phyloP scores from a whole-genome alignment of 2,329 filamentous ascomycete genomes.

The Fusarium verticillioides region DNA sequence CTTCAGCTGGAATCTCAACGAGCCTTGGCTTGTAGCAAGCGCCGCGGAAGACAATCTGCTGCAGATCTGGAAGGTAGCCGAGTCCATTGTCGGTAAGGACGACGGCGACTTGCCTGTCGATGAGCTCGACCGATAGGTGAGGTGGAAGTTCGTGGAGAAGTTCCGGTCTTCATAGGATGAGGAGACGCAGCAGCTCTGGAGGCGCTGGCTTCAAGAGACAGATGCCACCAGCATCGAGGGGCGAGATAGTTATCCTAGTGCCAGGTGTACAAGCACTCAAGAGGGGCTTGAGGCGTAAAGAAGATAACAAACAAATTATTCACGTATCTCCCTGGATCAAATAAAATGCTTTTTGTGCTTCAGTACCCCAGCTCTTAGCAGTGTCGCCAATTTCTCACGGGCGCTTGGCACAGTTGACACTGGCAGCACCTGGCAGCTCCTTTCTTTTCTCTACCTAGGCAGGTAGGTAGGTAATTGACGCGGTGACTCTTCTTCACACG shows the following conservation, averaged over 20 bases:
- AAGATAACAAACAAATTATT: background rate
- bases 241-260: constrained; percentile 31
- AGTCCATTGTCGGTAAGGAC: constrained; percentile 83
- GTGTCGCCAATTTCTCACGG: background rate
- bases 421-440: background rate
- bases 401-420: constrained; percentile 6
- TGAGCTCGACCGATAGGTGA: constrained; percentile 74
- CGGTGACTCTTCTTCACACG: background rate
- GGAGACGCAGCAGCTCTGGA: constrained; percentile 42
- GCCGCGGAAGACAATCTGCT: constrained; percentile 97
- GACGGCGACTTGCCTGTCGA: constrained; percentile 79
- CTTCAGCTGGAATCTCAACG: constrained; percentile 97
- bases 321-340: background rate
- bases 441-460: background rate
- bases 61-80: constrained; percentile 91
- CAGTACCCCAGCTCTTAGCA: background rate
- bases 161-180: constrained; percentile 48
- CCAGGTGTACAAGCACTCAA: constrained; percentile 9
- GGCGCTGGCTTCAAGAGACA: constrained; percentile 28
- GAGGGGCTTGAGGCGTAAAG: background rate
- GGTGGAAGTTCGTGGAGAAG: constrained; percentile 50
- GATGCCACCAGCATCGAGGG: constrained; percentile 25
- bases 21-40: constrained; percentile 95
- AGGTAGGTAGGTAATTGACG: background rate
- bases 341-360: background rate